phyloP scores from a whole-genome alignment of 2,329 filamentous ascomycete genomes.

The Calonectria montana region DNA sequence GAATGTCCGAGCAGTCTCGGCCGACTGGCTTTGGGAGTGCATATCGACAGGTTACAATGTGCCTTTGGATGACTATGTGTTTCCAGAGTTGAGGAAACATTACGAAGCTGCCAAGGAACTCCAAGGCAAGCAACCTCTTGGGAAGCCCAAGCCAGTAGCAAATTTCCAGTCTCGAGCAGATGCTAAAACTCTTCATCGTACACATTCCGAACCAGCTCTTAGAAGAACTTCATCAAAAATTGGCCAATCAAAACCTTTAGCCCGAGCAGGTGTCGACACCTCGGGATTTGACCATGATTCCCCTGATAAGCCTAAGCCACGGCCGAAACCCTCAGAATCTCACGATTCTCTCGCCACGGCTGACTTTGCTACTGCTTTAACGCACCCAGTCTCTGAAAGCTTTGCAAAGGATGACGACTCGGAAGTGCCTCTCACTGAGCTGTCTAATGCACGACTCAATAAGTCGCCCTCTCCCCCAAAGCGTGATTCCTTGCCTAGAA shows the following conservation, averaged over 20 bases:
- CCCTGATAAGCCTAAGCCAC: constrained; percentile 32
- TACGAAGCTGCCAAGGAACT: constrained; percentile 31
- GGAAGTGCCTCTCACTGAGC: constrained; percentile 54
- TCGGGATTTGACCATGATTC: constrained; percentile 52
- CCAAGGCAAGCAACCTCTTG: constrained; percentile 19
- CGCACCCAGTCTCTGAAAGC: constrained; percentile 42
- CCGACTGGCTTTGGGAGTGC: constrained; percentile 88
- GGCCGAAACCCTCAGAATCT: constrained; percentile 20
- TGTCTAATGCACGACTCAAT: constrained; percentile 55
- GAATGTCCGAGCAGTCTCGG: constrained; percentile 82
- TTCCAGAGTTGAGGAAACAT: constrained; percentile 56
- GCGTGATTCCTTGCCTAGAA: constrained; percentile 32
- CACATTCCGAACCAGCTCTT: constrained; percentile 31
- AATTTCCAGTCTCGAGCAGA: constrained; percentile 13
- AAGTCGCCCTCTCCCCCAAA: constrained; percentile 52
- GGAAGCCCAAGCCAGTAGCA: constrained; percentile 4
- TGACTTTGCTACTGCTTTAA: constrained; percentile 57
- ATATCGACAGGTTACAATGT: constrained; percentile 67
- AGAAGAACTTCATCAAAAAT: constrained; percentile 18
- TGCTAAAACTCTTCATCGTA: constrained; percentile 34
- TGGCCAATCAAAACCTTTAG: constrained; percentile 31
- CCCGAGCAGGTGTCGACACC: constrained; percentile 34
- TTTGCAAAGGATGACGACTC: constrained; percentile 31
- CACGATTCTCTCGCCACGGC: constrained; percentile 45
- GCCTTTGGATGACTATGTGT: constrained; percentile 60